Evolutionary conservation across 2,329 filamentous ascomycete genomes (phyloP).

Genomic region (Aspergillus fumigatus): DNA sequence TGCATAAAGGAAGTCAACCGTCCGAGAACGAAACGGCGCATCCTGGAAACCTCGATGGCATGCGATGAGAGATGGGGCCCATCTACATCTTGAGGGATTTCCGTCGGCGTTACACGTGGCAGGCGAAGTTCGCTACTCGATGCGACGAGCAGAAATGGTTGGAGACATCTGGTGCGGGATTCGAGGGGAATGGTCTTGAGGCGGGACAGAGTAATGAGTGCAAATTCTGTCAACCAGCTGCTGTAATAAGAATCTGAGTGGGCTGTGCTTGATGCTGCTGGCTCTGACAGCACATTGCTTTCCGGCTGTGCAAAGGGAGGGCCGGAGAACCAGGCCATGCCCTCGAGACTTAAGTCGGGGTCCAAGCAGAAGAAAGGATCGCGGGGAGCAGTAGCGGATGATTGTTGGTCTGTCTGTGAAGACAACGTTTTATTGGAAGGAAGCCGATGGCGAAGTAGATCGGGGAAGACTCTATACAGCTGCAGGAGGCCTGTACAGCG

Average conservation of each 20-base stretch:
- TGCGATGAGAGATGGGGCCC: slow-evolving; percentile 29
- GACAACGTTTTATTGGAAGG: slow-evolving; percentile 9
- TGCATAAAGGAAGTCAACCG: slow-evolving; percentile 44
- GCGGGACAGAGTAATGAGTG: slow-evolving; percentile 47
- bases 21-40: slow-evolving; percentile 47
- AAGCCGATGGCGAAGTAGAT: slow-evolving; percentile 45
- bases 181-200: slow-evolving; percentile 49
- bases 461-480: slow-evolving; percentile 52
- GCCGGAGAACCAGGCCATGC: slow-evolving; percentile 16
- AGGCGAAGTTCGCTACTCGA: slow-evolving; percentile 49
- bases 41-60: slow-evolving; percentile 45
- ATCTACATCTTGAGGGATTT: background rate
- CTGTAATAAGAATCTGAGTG: slow-evolving; percentile 19
- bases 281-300: background rate
- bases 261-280: slow-evolving; percentile 26
- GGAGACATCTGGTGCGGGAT: slow-evolving; percentile 51
- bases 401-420: slow-evolving; percentile 5
- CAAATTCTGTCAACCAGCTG: slow-evolving; percentile 48
- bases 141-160: slow-evolving; percentile 50
- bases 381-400: slow-evolving; percentile 14
- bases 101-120: slow-evolving; percentile 21
- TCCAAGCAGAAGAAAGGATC: slow-evolving; percentile 22
- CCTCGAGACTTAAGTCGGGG: slow-evolving; percentile 17
- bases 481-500: slow-evolving; percentile 51
- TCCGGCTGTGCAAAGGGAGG: slow-evolving; percentile 7